Base-by-base conservation (phyloP, 2,329 filamentous ascomycete genomes). In the Arthrobotrys megalospora region DNA sequence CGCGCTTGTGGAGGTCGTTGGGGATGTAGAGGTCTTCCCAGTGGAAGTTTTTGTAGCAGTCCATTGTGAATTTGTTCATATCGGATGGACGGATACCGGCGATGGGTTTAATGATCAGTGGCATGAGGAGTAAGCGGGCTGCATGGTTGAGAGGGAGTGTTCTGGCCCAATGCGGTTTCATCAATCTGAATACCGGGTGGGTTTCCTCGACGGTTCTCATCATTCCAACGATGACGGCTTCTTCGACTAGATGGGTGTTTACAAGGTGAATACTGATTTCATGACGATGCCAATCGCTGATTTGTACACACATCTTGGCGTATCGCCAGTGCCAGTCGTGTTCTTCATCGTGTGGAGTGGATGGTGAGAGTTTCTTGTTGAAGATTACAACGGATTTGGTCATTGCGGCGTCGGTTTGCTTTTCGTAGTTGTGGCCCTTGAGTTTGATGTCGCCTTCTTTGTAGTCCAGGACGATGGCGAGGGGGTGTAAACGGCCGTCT, bases 261-360 rank as follows among this genome's bases (percentile, higher is more conserved):
- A 83, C 84, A 7, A 88, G 83, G 71, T 88, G 87, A 1, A 87
- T 84, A 3, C 82, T 82, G 14, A 87, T 78, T 80, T 88, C 86
- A 76, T 88, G 87, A 4, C 85, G 83, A 64, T 84, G 81, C 86
- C 86, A 88, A 81, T 88, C 87, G 0, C 85, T 84, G 0, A 84
- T 83, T 75, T 87, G 86, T 0, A 84, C 85, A 55, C 85, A 87
- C 0, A 85, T 87, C 81, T 88, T 88, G 16, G 87, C 87, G 80
- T 87, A 88, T 55, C 87, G 82, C 87, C 87, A 88, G 0, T 86
- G 83, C 86, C 86, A 88, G 82, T 88, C 87, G 0, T 82, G 84
- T 24, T 76, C 52, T 77, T 87, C 85, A 28, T 75, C 78, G 1
- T 79, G 81, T 0, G 82, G 76, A 48, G 84, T 83, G 0, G 80